These are phyloP conservation scores for Zygoascus bituminiphila DNA, from an alignment of 805 yeast genomes.

Conservation along the genomic window DNA sequence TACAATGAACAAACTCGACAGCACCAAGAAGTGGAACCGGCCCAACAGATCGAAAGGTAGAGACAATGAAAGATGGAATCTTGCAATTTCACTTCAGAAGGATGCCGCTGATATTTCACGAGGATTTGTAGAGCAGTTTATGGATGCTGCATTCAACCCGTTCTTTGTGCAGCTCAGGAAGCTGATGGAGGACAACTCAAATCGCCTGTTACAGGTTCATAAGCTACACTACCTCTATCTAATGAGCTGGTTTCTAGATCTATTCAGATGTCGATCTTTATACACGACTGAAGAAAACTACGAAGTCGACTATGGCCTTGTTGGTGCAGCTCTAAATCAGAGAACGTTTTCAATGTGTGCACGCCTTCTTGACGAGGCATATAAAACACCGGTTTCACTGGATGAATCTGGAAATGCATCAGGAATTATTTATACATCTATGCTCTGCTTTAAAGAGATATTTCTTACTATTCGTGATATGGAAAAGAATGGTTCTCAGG, in stretches of 20 bases:
- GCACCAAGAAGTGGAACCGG: slow-evolving; percentile 56
- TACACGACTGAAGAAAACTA: background rate
- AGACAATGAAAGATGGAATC: slow-evolving; percentile 17
- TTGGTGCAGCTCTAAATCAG: slow-evolving; percentile 45
- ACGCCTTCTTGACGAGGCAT: slow-evolving; percentile 39
- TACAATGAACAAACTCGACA: slow-evolving; percentile 58
- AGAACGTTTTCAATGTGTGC: slow-evolving; percentile 35
- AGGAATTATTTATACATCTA: slow-evolving; percentile 56
- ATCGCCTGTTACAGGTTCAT: slow-evolving; percentile 22
- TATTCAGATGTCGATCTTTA: slow-evolving; percentile 38
- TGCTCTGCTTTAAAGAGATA: slow-evolving; percentile 59
- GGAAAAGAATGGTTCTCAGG: slow-evolving; percentile 35
- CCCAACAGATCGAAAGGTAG: slow-evolving; percentile 16
- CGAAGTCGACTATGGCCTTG: slow-evolving; percentile 25
- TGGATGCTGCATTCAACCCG: slow-evolving; percentile 69
- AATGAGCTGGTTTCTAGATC: slow-evolving; percentile 68
- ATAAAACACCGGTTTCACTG: slow-evolving; percentile 30
- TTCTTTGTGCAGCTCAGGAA: slow-evolving; percentile 47
- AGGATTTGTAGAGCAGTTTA: slow-evolving; percentile 47
- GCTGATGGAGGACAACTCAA: slow-evolving; percentile 34
- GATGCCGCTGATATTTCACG: slow-evolving; percentile 29
- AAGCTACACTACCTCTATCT: slow-evolving; percentile 47
- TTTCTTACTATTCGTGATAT: slow-evolving; percentile 39
- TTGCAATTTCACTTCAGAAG: slow-evolving; percentile 18
- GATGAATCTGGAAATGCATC: slow-evolving; percentile 19